Evolutionary conservation across 495 filamentous ascomycete species (phyloP).

Genomic region (Lasiosphaeria miniovina): DNA sequence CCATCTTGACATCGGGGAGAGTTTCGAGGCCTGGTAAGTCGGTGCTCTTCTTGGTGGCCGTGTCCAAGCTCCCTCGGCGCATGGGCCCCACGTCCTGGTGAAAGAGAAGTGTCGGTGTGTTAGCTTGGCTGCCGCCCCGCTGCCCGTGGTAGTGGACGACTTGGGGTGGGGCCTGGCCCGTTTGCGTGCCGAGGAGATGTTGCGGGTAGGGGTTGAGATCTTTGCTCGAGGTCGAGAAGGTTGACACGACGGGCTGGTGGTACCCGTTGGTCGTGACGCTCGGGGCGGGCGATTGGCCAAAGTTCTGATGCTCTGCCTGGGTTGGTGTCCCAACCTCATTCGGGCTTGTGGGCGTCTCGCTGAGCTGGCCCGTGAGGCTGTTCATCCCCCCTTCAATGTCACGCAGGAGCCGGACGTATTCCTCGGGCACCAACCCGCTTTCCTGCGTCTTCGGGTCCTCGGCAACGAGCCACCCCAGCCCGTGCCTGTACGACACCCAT

Average conservation of each 20-base stretch:
- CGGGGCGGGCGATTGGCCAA: conserved; percentile 40
- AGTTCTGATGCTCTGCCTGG: conserved; percentile 48
- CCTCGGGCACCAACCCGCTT: conserved; percentile 88
- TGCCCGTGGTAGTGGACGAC: conserved; percentile 61
- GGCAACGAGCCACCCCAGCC: conserved; percentile 95
- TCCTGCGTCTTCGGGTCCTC: conserved; percentile 88
- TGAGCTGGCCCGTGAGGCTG: conserved; percentile 47
- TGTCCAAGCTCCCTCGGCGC: conserved; percentile 42
- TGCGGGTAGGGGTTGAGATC: conserved; percentile 71
- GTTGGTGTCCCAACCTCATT: conserved; percentile 54
- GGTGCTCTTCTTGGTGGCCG: conserved; percentile 28
- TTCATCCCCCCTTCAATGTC: conserved; percentile 75
- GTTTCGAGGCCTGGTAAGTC: conserved; percentile 34
- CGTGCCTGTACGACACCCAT: conserved; percentile 91
- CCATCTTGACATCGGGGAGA: conserved; percentile 36
- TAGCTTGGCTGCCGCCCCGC: conserved; percentile 57
- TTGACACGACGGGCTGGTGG: conserved; percentile 65
- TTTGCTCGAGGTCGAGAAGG: conserved; percentile 72
- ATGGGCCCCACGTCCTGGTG: conserved; percentile 37
- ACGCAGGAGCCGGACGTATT: conserved; percentile 89
- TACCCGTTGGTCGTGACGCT: conserved; percentile 52
- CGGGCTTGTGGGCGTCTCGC: conserved; percentile 42
- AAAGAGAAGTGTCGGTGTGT: conserved; percentile 52
- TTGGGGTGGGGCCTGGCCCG: conserved; percentile 58
- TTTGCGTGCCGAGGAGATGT: conserved; percentile 55